These are phyloP conservation scores for Flagelloscypha sp. DNA, from an alignment of 768 basidiomycete species.

Conservation along the genomic window DNA sequence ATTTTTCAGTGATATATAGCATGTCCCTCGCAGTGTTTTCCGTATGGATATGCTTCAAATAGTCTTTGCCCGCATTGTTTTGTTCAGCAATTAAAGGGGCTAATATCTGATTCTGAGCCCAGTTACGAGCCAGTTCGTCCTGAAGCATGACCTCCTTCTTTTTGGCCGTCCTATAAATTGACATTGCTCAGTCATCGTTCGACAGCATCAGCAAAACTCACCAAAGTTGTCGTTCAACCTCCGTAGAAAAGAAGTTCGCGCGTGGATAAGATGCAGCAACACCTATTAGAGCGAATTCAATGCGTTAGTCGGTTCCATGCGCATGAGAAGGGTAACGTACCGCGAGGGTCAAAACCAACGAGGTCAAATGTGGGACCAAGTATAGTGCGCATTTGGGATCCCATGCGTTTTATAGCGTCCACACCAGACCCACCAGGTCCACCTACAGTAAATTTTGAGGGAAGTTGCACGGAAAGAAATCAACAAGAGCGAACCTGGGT, in stretches of 20 bases:
- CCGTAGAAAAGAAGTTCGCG: constrained; percentile 8
- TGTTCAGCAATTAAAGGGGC: too few species aligned
- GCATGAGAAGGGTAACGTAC: constrained; percentile 14
- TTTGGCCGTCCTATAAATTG: too few species aligned
- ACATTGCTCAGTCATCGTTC: too few species aligned
- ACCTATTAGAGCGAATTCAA: too few species aligned
- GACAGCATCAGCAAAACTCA: too few species aligned
- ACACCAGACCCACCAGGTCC: constrained; percentile 42
- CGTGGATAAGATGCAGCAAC: constrained; percentile 10
- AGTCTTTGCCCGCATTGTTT: too few species aligned
- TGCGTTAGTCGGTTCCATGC: too few species aligned
- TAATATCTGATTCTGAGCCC: constrained; percentile 8
- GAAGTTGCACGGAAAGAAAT: too few species aligned
- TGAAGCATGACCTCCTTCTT: too few species aligned
- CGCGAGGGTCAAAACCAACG: constrained; percentile 40
- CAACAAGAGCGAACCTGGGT: too few species aligned
- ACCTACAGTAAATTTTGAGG: too few species aligned
- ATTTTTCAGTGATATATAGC: constrained; percentile 5
- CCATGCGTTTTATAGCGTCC: constrained; percentile 15
- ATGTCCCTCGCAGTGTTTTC: constrained; percentile 8
- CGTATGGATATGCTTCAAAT: constrained; percentile 7
- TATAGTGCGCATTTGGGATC: constrained; percentile 18
- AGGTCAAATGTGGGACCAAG: constrained; percentile 38
- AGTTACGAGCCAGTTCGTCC: constrained; percentile 5
- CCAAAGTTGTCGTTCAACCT: constrained; percentile 8